Base-by-base conservation (phyloP, 2,329 filamentous ascomycete genomes). In the Pleurostoma richardsiae region DNA sequence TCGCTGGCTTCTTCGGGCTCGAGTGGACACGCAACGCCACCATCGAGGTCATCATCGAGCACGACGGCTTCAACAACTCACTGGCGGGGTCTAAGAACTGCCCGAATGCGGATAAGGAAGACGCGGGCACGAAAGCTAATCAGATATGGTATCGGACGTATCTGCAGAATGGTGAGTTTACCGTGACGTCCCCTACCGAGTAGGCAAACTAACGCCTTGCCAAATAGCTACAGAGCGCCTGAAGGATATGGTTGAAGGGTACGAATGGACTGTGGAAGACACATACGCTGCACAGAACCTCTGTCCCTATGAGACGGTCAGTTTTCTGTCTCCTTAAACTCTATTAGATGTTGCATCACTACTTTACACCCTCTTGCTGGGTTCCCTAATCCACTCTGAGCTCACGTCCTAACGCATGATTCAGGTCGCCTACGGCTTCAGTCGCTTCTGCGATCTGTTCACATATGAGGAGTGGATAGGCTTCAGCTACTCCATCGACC, bases 1-100 rank as follows among this genome's bases (percentile, higher is more conserved):
- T 90, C 59, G 83, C 86, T 5, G 87, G 87, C 0, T 90, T 90
- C 68, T 90, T 90, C 58, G 86, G 86, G 1, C 73, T 89, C 0
- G 78, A 85, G 41, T 90, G 86, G 86, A 75, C 81, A 2, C 74
- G 82, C 30, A 87, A 89, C 58, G 85, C 77, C 5, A 88, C 82
- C 0, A 75, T 89, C n/a, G 81, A 88, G 56, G 72, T 86, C 10
- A 82, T 86, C 8, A 86, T 89, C 39, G 86, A 90, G 57, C 66
- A 72, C 11, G 57, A 59, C 2, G 70, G 70, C 3, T 85, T 79
- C 62, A 90, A 90, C 65, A 89, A 88, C 59, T 86, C 83, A 1
- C 70, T 88, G 5, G 83, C 83, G 2, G 85, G 85, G 1, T 82
- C 83, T 51, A 67, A 81, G 44, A 78, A 80, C 49, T 90, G 86